Evolutionary conservation across 345 rosid genomes (phyloP), one percentile per base, ranked within the genome.

Genomic region (Abelmoschus esculentus): DNA sequence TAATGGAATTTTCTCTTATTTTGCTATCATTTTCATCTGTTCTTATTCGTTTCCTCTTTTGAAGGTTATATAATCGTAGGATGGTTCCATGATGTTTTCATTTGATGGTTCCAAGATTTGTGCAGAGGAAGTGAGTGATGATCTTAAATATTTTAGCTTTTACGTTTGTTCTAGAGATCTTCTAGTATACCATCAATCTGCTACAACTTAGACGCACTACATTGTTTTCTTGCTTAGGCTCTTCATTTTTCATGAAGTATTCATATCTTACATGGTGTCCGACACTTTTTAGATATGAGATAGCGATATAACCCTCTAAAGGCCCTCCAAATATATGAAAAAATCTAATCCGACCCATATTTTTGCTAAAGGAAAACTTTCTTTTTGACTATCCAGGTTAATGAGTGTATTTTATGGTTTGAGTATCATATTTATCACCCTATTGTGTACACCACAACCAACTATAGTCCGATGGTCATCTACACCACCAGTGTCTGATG

Each of bases 381-480:
- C 18, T 26, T 19, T 62, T 61, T 78, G 17, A 49, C 38, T 5
- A 38, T 57, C 69, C 85, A 93, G 98, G 79, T 90, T 47, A 84
- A 93, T 66, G 96, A 93, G 72, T 93, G 98, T 66, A 90, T 89
- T 79, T 72, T 90, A 77, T 93, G 97, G 98, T n/a, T 67, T 87
- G 79, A 84, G 98, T 83, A 90, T 90, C 65, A 78, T 87, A 58
- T 93, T 90, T 82, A 93, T 93, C 70, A 93, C 93, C 36, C 90
- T 93, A 71, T 79, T 93, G 85, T 93, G 98, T 71, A 93, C 98
- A 0, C 98, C 98, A 17, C 97, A 93, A 72, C 98, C 91, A 32
- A 90, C 98, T 2, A 70, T 93, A 0, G 84, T 90, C 34, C 83
- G 98, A 75, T 90, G 98, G 97, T 93, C 98, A 42, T 80, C 93